Evolutionary conservation across 2,329 filamentous ascomycete species (phyloP), one percentile per base, ranked within the genome.

Genomic region (Lomentospora prolificans): DNA sequence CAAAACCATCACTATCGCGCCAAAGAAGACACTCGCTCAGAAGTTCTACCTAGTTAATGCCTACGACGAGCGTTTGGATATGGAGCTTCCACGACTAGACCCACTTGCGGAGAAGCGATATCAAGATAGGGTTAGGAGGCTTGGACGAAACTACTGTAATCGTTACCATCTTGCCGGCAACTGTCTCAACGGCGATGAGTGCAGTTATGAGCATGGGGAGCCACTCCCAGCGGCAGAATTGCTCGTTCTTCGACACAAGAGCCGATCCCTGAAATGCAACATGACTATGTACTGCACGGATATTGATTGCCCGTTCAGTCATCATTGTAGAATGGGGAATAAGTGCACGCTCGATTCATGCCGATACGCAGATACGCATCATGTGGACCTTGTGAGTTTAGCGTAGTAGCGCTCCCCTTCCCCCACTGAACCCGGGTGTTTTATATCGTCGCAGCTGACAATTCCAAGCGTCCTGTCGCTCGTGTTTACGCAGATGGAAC

Each of bases 1-100:
- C 30, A 58, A 60, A 22, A 60, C 58, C 9, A 67, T 69, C 55
- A 64, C 65, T 53, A 64, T 67, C 27, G 63, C 62, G 5, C 56
- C 58, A 17, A 55, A 60, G 24, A 68, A 67, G 58, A 61, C 60
- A 41, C 10, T 51, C 1, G 53, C 39, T 6, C 51, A 17, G 1
- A 62, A 63, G 48, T 67, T 57, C 51, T 64, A 61, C 33, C 61
- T 62, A n/a, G 56, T 69, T 24, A 70, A 70, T 60, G 60, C 58
- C 14, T 57, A 63, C 28, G 57, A 63, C 30, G 60, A 68, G 61
- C 67, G 68, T n/a, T 41, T 70, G 10, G 67, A 69, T 51, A 60
- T 63, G 28, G 61, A 60, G 0, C 58, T 69, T 17, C 60, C 62
- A 2, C 62, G 61, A n/a, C 31, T 57, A 2, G 63, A 67, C 19